Evolutionary conservation across 768 basidiomycete genomes (phyloP), one percentile per base, ranked within the genome.

Genomic region (Lanmaoa pseudosensibilis): DNA sequence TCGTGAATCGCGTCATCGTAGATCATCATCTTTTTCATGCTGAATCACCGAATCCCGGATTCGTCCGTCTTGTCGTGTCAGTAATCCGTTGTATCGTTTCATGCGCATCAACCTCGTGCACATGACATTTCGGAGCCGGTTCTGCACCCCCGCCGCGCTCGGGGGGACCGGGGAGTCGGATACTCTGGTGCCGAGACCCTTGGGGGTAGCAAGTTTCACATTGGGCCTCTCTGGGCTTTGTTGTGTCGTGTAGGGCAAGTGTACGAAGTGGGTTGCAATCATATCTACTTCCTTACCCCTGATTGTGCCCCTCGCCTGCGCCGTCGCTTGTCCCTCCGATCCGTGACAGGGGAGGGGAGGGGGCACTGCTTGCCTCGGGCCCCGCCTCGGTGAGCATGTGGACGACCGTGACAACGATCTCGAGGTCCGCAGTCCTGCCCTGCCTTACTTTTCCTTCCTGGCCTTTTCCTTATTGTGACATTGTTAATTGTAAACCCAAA

Each of bases 1-100:
- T 56, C 55, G 33, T 27, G 49, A 39, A 62, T 62, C 43, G 25
- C 23, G 18, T 39, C 52, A 44, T 55, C 33, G 23, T 33, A 40
- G 59, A 41, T 50, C 44, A 18, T 6, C 45, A 5, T 18, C 13
- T 18, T 27, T n/a, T 6, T 13, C 5, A 16, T 27, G 11, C 19
- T 34, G 32, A 34, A 4, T 33, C 39, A 16, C 32, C 40, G 33
- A 37, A 18, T n/a, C 27, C 39, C 39, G 50, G 25, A 27, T 34
- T 38, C 39, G 33, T 33, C 55, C 52, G 55, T 30, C 10, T 4
- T 27, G 52, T 55, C 52, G 38, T 37, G 25, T 19, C 37, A 50
- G 32, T 15, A 27, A 19, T 55, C 32, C 5, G 8, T 36, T 3
- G 27, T 38, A n/a, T 37, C 15, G 55, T 56, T 37, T 56, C 55